Conservation (phyloP, 23 red algal genomes). For the Chondrus crispus region DNA sequence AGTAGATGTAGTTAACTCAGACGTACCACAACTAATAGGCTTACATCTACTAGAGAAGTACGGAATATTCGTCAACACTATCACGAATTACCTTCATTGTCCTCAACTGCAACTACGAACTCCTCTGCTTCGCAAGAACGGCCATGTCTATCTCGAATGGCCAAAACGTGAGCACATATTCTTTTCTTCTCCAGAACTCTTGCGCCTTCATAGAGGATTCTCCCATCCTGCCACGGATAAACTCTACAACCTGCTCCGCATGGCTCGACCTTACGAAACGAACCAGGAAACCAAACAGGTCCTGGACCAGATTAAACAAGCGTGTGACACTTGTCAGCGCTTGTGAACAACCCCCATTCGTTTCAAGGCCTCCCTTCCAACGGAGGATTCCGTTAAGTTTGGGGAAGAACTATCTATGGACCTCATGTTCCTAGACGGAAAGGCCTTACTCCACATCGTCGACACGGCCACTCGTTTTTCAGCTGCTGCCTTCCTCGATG, state of each 20-base stretch:
- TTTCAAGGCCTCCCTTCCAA: background rate
- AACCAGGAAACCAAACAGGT: background rate
- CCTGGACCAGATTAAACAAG: background rate
- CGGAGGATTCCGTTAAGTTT: constrained; percentile 12
- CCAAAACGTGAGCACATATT: too few relatives aligned
- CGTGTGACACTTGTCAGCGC: background rate
- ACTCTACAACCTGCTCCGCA: background rate
- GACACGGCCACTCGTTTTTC: constrained; percentile 24
- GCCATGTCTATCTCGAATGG: too few relatives aligned
- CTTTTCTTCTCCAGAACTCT: too few relatives aligned
- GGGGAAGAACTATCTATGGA: constrained; percentile 5
- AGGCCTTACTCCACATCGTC: background rate
- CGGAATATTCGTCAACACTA: too few relatives aligned
- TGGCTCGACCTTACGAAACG: background rate
- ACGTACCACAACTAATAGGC: too few relatives aligned
- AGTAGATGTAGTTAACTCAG: too few relatives aligned
- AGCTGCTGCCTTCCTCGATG: background rate
- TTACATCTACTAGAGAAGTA: too few relatives aligned
- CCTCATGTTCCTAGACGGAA: constrained; percentile 3
- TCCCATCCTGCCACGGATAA: background rate
- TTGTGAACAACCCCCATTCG: background rate
- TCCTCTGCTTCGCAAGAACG: too few relatives aligned
- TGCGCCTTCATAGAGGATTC: background rate
- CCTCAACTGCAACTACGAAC: too few relatives aligned
- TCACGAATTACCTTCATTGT: too few relatives aligned